Evolutionary conservation across 352 stramenopile genomes (phyloP), one percentile per base, ranked within the genome.

Genomic region (Globisporangium yorkense): DNA sequence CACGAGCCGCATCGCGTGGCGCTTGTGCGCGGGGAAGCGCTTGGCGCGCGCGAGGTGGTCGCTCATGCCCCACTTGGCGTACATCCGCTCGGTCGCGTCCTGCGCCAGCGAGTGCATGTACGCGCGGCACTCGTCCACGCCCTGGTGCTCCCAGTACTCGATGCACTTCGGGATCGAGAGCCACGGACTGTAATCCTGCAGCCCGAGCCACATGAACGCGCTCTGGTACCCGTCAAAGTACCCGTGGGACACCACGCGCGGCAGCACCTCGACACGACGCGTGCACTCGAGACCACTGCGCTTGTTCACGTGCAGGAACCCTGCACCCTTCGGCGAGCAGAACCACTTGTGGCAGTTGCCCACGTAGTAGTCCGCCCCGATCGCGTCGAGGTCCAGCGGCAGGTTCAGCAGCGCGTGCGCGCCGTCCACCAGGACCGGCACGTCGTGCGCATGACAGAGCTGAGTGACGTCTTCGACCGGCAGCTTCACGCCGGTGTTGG

Each of bases 271-370:
- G 3, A 67, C 40, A 5, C 16, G 2, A 7, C 47, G 46, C 16
- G 55, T 68, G 46, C 52, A 37, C 4, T 37, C 33, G 33, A 37
- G 33, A 37, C 33, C 33, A 10, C 9, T 6, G 33, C 33, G 74
- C 54, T 66, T 69, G 62, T 67, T 86, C 50, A 85, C 82, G 33
- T 97, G 89, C 44, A 98, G 60, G 61, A 98, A 87, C 0, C 84
- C 95, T 0, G 88, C 86, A 5, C 92, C 92, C 44, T 89, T 81
- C 4, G 92, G 80, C 16, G 89, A 88, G 29, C 86, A 93, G 40
- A 98, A 90, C 92, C 93, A 98, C 64, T 98, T 98, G 75, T 98
- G 95, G 65, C 87, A 96, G 72, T 98, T 98, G 33, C 84, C 84
- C 2, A 94, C 72, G 68, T 98, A 98, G 63, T 96, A 97, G 66